Percentiles rank a stretch among this genome's conserved stretches.
Conservation (phyloP, 2,329 filamentous ascomycete species). For the Fusarium equiseti region DNA sequence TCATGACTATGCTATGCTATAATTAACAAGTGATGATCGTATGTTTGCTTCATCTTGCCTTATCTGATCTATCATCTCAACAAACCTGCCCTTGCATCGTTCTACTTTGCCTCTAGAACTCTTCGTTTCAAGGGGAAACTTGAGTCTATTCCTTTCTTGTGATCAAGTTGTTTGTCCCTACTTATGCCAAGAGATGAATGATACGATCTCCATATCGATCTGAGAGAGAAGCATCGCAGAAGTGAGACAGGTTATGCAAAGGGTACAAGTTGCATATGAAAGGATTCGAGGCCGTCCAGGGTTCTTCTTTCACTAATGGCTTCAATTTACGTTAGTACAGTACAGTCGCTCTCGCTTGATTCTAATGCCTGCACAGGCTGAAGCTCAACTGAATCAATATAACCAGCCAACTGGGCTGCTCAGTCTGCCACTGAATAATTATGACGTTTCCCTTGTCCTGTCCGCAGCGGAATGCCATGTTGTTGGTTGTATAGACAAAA, state of each 20-base stretch:
- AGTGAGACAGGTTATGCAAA: not conserved
- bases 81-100: conserved; percentile 15
- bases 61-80: conserved; percentile 15
- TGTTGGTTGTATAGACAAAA: not conserved
- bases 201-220: conserved; percentile 38
- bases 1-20: not conserved
- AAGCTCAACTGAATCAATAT: not conserved
- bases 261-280: conserved; percentile 1
- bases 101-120: not conserved
- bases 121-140: not conserved
- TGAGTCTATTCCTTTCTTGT: not conserved
- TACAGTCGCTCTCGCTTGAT: not conserved
- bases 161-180: not conserved
- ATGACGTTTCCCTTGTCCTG: not conserved
- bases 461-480: not conserved
- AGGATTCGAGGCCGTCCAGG: not conserved
- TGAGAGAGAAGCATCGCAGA: not conserved
- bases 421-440: not conserved
- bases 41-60: conserved; percentile 1
- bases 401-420: not conserved
- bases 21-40: not conserved
- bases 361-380: not conserved
- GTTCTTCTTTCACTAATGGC: not conserved
- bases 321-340: not conserved
- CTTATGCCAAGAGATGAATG: not conserved